Evolutionary conservation across 129 eudicot genomes (phyloP), one percentile per base, ranked within the genome.

Genomic region (Saposhnikovia divaricata): DNA sequence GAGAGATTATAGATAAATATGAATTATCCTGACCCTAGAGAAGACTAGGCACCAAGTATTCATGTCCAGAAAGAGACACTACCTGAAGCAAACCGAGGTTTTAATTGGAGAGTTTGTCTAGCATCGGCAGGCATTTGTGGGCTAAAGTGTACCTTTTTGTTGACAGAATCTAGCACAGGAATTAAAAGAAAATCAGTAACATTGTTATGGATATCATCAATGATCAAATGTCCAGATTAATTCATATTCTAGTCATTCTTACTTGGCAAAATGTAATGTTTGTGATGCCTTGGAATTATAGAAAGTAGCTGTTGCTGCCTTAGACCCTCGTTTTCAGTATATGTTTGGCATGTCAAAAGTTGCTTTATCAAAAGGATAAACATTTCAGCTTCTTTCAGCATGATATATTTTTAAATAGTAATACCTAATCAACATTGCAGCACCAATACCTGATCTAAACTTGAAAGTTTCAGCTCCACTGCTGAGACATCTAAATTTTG

Each of bases 221-320:
- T 27, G 31, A 37, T 70, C 44, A 78, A 25, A 8, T 59, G 5
- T 53, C 69, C 5, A 59, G 43, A 14, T 53, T 27, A 70, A 44
- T 31, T 76, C 31, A 46, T 44, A 28, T 19, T 45, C 42, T 55
- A 47, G 15, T 38, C 68, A 84, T 38, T 77, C 92, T 85, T 95
- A 95, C 99, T 95, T 55, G 99, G 99, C 87, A 95, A 86, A 79
- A 81, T 89, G 79, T 95, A 95, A 81, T 91, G 99, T 84, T 95
- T 95, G 89, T 95, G 97, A 89, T 95, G 99, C 78, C 90, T 90
- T 65, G 97, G 99, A 79, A 95, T 88, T 68, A 87, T 85, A 9
- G 99, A 91, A 80, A 95, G 81, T 79, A 95, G 82, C 86, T 92
- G 94, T 85, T 95, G 99, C 89, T 95, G 99, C 82, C 99, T 84